These are phyloP conservation scores for Fraxinus anomala DNA, from an alignment of 257 asterid species.

Conservation along the genomic window DNA sequence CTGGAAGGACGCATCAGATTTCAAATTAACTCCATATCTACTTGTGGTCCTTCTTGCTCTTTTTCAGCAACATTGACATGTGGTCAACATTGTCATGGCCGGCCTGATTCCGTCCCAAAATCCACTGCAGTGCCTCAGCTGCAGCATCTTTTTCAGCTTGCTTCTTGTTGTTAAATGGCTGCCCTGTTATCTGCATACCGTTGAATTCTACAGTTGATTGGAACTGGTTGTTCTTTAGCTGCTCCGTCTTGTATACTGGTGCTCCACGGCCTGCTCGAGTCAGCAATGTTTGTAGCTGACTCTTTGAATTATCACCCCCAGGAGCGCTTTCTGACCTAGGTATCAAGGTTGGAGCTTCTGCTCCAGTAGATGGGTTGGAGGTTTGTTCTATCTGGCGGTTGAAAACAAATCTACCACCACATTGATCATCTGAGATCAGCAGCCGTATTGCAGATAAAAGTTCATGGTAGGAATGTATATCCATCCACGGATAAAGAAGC, in stretches of 20 bases:
- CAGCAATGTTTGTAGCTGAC: constrained; percentile 83
- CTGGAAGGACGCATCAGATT: not conserved
- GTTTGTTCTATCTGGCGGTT: constrained; percentile 47
- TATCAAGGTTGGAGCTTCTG: constrained; percentile 33
- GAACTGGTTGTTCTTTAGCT: constrained; percentile 61
- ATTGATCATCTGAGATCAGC: constrained; percentile 69
- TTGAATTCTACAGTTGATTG: constrained; percentile 69
- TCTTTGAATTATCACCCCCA: constrained; percentile 91
- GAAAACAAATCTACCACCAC: constrained; percentile 72
- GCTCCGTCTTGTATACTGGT: constrained; percentile 72
- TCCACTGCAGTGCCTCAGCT: constrained; percentile 85
- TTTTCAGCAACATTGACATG: constrained; percentile 70
- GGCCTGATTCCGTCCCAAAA: constrained; percentile 54
- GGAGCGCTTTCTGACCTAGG: constrained; percentile 66
- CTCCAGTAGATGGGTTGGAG: constrained; percentile 37
- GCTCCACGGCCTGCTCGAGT: constrained; percentile 79
- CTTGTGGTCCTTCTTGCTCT: constrained; percentile 72
- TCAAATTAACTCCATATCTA: constrained; percentile 26
- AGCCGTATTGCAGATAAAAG: constrained; percentile 77
- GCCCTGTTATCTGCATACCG: constrained; percentile 70
- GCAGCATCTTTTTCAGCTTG: constrained; percentile 96
- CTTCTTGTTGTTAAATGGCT: constrained; percentile 82
- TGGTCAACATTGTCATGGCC: constrained; percentile 54
- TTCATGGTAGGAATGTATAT: constrained; percentile 60
- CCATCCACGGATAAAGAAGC: constrained; percentile 82